These are phyloP conservation scores for Pichia sp. DNA, from an alignment of 1,139 yeast genomes.

Conservation along the genomic window DNA sequence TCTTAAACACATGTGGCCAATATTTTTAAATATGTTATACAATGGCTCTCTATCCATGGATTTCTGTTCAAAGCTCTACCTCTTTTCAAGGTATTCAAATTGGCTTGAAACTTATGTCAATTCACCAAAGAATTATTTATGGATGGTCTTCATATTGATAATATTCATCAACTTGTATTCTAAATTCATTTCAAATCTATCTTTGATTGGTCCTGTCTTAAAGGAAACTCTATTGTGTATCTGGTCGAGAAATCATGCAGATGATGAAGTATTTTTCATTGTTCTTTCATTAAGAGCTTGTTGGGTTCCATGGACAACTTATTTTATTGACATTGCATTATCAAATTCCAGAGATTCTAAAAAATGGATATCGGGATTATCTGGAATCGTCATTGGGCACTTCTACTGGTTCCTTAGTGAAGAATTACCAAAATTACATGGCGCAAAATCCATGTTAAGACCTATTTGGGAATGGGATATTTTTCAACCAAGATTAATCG, in stretches of 20 bases:
- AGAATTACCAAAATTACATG: slow-evolving; percentile 39
- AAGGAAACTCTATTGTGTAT: slow-evolving; percentile 40
- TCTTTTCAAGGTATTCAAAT: slow-evolving; percentile 39
- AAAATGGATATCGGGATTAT: slow-evolving; percentile 29
- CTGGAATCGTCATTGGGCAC: slow-evolving; percentile 46
- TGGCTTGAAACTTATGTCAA: slow-evolving; percentile 40
- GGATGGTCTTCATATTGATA: slow-evolving; percentile 38
- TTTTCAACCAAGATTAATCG: not conserved
- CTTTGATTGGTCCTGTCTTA: slow-evolving; percentile 38
- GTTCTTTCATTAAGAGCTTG: slow-evolving; percentile 6
- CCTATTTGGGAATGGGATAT: slow-evolving; percentile 33
- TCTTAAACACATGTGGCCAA: slow-evolving; percentile 3
- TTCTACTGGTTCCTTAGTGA: slow-evolving; percentile 41
- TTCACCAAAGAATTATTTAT: slow-evolving; percentile 38
- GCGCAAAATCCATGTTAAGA: slow-evolving; percentile 28
- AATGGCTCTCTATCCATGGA: slow-evolving; percentile 41
- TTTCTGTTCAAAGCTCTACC: slow-evolving; percentile 36
- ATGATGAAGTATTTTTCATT: slow-evolving; percentile 30
- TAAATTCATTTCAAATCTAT: slow-evolving; percentile 32
- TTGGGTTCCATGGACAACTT: slow-evolving; percentile 40
- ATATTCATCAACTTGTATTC: slow-evolving; percentile 33
- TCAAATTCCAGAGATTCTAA: slow-evolving; percentile 2
- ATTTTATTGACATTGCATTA: slow-evolving; percentile 18
- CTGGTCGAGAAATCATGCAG: slow-evolving; percentile 46
- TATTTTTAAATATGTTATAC: slow-evolving; percentile 26